Evolutionary conservation across 2,329 filamentous ascomycete genomes (phyloP), one percentile per base, ranked within the genome.

Genomic region (Calonectria leucothoes): DNA sequence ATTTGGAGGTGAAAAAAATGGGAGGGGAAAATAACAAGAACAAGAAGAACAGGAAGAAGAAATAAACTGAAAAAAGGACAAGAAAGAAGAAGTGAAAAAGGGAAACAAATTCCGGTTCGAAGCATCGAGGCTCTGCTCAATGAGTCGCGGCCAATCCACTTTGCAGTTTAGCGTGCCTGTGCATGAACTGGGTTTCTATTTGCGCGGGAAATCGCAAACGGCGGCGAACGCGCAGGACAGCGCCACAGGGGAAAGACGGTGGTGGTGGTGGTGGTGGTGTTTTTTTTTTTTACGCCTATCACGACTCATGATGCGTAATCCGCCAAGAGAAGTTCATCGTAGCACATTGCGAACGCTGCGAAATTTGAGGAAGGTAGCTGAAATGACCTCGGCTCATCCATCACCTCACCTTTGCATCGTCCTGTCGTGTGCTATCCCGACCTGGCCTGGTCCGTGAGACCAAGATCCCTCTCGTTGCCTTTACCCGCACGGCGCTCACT

Each of bases 401-500:
- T 42, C 49, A 57, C 51, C 33, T 67, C 25, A 45, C 31, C 45
- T 67, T 27, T 39, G 31, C 31, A 37, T n/a, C 42, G 31, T 39
- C 11, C 37, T 61, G 57, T 35, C 25, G 25, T 52, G 25, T 31
- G 3, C 23, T 64, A 39, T 33, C 59, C 37, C 31, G 59, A 12
- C 20, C 39, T 23, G 35, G n/a, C 55, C 55, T 61, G 55, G 45
- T 49, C 39, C 64, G 64, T 39, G 45, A 66, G 48, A 52, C 48
- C 20, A 42, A 66, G 29, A 52, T 66, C 48, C 48, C 64, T 37
- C 48, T 49, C 25, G 31, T 25, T 52, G 31, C 64, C 31, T 66
- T 52, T 66, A 51, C 31, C 64, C 63, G 29, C 63, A n/a, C 63
- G 29, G 29, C 52, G 27, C 14, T 49, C 45, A 57, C 67, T 69